These are phyloP conservation scores for Bruguiera sexangula DNA, from an alignment of 345 rosid species.

Conservation along the genomic window DNA sequence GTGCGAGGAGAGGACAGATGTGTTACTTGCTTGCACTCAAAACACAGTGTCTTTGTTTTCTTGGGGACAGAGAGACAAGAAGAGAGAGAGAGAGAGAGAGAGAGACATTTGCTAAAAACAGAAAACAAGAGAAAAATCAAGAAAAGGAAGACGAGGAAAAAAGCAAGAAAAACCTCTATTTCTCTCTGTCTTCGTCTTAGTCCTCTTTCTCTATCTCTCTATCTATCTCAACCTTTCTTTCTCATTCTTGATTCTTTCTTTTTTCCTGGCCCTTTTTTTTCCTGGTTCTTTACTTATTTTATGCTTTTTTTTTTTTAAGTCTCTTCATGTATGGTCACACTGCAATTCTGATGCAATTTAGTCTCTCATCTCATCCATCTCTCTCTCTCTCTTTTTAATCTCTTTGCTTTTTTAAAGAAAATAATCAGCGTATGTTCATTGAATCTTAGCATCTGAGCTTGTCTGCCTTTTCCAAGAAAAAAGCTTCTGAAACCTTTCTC, in stretches of 20 bases:
- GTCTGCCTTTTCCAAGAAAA: conserved; percentile 14
- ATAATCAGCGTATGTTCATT: conserved; percentile 17
- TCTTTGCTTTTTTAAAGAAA: too few relatives aligned
- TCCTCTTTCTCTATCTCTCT: not conserved
- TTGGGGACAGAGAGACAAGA: too few relatives aligned
- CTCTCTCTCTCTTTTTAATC: too few relatives aligned
- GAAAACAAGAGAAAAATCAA: not conserved
- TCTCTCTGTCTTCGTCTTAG: not conserved
- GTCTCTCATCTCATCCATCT: not conserved
- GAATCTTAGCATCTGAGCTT: conserved; percentile 58
- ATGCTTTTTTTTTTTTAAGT: not conserved
- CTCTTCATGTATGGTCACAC: not conserved
- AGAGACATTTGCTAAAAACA: not conserved
- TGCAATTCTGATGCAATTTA: not conserved
- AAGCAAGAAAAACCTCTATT: not conserved
- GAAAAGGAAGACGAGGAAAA: not conserved
- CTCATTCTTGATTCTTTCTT: conserved; percentile 5
- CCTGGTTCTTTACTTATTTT: not conserved
- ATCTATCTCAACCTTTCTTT: conserved; percentile 1
- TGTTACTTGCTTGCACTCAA: too few relatives aligned
- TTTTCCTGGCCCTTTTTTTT: conserved; percentile 4
- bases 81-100: conserved; percentile 9
- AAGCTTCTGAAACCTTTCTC: conserved; percentile 22
- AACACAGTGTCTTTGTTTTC: not conserved
- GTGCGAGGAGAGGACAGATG: too few relatives aligned